Base-by-base conservation (phyloP, 305 asterid species). In the Coffea humblotiana region DNA sequence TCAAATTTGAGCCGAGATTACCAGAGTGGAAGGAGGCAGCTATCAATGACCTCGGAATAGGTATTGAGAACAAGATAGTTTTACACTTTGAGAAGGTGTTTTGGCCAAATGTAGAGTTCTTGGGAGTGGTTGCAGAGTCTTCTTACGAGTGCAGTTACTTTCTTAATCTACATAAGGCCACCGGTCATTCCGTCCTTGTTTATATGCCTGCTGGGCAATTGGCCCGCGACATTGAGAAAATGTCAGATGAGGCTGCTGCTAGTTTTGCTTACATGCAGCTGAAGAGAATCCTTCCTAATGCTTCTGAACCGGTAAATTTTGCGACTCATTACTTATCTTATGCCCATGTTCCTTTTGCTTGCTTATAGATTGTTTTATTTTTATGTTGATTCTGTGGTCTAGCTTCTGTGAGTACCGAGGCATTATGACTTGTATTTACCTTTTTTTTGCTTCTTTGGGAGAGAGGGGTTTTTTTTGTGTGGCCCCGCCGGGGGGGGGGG, bases 181-280 rank as follows among this genome's bases (percentile, higher is more conserved):
- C 98, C 6, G 96, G 97, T 49, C 93, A 94, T 82, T 67, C 95
- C 6, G 97, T 94, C 82, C 99, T 96, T 48, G 99, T 96, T 85
- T 96, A 96, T 85, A 96, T 96, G 99, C 99, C 99, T 27, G 96
- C 98, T 0, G 99, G 99, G n/a, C 88, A 91, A 82, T 84, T 96
- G 83, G 99, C 98, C 52, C 97, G 92, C 63, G 98, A 96, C 74
- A 90, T 94, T 25, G 97, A 88, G 84, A 94, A 94, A 84, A 87
- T 91, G 92, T 88, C 98, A 2, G 98, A 96, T 65, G 97, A 94
- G 85, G 90, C 85, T 71, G 98, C 99, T 72, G 98, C 97, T 47
- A 89, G 88, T 85, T 90, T 94, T 80, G 98, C 99, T 74, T 90
- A 87, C 75, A 84, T 77, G 29, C 97, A 96, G 77, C 94, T 96